These are phyloP conservation scores for apple (Malus domestica) DNA, from an alignment of 306 rosid species.

Conservation along the genomic window ASM211411v1 NC_041801.1:9104501-9105000, in stretches of 20 bases:
- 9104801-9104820: not conserved
- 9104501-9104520: not conserved
- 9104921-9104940: not conserved
- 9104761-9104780: not conserved
- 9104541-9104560: not conserved
- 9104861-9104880: constrained; percentile 4
- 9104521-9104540: not conserved
- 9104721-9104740: not conserved
- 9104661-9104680: not conserved
- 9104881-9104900: constrained; percentile 12
- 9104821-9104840: constrained; percentile 6
- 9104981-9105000: too few species aligned
- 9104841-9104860: not conserved
- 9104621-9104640: not conserved
- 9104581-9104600: not conserved
- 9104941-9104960: not conserved
- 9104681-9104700: not conserved
- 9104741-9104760: not conserved
- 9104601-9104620: not conserved
- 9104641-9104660: not conserved
- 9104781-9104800: not conserved
- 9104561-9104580: too few species aligned
- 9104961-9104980: not conserved
- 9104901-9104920: constrained; percentile 38
- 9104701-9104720: not conserved